A percentile compares a stretch with the other conserved stretches of the same genome.
Evolutionary conservation across 2,329 filamentous ascomycete species (phyloP).

Genomic region (Penicillium sumatraense): DNA sequence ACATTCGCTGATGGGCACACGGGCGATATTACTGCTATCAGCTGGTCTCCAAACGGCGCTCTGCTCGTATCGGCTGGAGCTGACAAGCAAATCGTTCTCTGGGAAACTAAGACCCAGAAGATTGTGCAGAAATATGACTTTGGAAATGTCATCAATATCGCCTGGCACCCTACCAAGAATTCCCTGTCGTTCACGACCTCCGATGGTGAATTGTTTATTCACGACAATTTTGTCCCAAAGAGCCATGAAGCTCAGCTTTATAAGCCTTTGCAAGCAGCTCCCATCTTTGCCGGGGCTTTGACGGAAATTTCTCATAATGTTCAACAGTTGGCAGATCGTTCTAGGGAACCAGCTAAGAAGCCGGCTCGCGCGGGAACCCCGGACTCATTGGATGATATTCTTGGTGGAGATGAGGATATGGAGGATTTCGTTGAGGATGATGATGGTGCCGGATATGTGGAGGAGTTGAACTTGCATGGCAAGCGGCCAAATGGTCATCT

Average conservation of each 20-base stretch:
- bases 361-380: slow-evolving; percentile 65
- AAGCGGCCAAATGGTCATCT: slow-evolving; percentile 63
- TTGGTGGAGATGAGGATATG: slow-evolving; percentile 66
- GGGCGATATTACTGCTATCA: slow-evolving; percentile 80
- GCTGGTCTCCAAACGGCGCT: slow-evolving; percentile 95
- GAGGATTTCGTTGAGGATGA: slow-evolving; percentile 94
- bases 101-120: slow-evolving; percentile 88
- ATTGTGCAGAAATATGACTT: slow-evolving; percentile 79
- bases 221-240: slow-evolving; percentile 61
- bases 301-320: slow-evolving; percentile 71
- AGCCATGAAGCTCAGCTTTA: slow-evolving; percentile 55
- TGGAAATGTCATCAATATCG: slow-evolving; percentile 79
- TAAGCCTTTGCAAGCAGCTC: slow-evolving; percentile 71
- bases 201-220: slow-evolving; percentile 91
- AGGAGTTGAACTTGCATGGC: slow-evolving; percentile 65
- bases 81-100: slow-evolving; percentile 62
- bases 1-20: slow-evolving; percentile 78
- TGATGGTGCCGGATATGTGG: slow-evolving; percentile 85
- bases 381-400: slow-evolving; percentile 82
- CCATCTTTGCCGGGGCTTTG: slow-evolving; percentile 82
- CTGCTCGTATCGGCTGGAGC: slow-evolving; percentile 71
- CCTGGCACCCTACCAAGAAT: slow-evolving; percentile 91
- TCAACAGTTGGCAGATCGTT: slow-evolving; percentile 60
- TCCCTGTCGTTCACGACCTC: slow-evolving; percentile 88
- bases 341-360: slow-evolving; percentile 57